Conservation (phyloP, 345 rosid genomes). For the Citrus maxima region DNA sequence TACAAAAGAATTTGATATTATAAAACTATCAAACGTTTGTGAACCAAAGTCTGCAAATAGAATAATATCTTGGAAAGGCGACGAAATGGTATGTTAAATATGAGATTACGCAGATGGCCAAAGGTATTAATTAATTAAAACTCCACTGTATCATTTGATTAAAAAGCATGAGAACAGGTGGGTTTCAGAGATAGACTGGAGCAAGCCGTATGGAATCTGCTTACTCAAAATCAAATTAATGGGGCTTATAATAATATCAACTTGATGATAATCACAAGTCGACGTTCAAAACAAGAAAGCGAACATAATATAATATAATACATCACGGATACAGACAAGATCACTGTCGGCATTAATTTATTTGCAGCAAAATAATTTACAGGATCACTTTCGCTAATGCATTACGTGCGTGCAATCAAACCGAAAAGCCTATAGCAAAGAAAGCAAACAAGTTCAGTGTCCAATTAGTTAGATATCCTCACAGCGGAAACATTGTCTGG, state of each 20-base stretch:
- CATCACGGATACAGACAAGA: no score
- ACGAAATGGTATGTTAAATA: neutral
- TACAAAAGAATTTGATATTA: no score
- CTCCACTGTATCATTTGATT: neutral
- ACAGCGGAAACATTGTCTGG: neutral
- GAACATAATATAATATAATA: no score
- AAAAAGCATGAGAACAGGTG: neutral
- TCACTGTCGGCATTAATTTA: no score
- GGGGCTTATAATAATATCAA: neutral
- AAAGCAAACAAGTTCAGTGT: neutral
- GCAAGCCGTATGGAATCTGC: constrained; percentile 6
- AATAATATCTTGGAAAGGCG: no score
- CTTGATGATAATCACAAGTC: neutral
- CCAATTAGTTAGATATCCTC: neutral
- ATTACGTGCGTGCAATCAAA: neutral
- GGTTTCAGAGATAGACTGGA: neutral
- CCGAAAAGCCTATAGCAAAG: neutral
- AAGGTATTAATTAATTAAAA: neutral
- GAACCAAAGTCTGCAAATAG: neutral
- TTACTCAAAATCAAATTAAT: neutral
- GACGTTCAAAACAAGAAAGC: neutral
- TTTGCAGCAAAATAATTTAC: no score
- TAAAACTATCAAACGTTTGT: no score
- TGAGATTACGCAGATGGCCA: neutral
- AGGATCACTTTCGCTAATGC: neutral